Base-by-base conservation (phyloP, 2,329 filamentous ascomycete species). In the Tolypocladium nubicola region DNA sequence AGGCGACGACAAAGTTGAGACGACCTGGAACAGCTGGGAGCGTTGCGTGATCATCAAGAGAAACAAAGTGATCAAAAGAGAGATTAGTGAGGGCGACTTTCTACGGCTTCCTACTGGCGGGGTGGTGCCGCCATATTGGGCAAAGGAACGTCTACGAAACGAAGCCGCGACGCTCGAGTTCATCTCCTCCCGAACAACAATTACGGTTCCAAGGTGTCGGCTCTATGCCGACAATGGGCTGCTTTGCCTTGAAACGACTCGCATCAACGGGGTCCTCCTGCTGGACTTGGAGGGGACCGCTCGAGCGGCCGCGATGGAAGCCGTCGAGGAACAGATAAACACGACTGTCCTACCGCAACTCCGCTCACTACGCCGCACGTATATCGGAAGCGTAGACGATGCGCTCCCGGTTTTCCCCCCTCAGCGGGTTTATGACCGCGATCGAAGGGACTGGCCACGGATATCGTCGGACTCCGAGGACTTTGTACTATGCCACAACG, bases 361-460 rank as follows among this genome's bases (percentile, higher is more conserved):
- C 14, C 38, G 38, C 38, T 39, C 38, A 39, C 38, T 39, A 2
- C 38, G 14, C 10, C 53, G 53, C 11, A 38, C 3, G 10, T 45
- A 41, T n/a, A 55, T 55, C 10, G 38, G 53, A 45, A 55, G 53
- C n/a, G 53, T 55, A 19, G 53, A 55, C 53, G 14, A 26, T n/a
- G 37, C 21, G 11, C 53, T 55, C 11, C 53, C 53, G 3, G 39
- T 47, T 2, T 55, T 55, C 7, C 53, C 53, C 5, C 37, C 52
- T 14, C 37, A 41, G 39, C 52, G 52, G 4, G 52, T 54, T 19
- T 54, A 54, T 11, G n/a, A 23, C 26, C 52, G 52, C 5, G 52
- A 54, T 13, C 21, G 53, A 47, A 14, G 53, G 41, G 5, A 6
- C 19, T 49, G 54, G 54, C 33, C 33, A 49, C 37, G 7, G 16